Conservation (phyloP, 2,329 filamentous ascomycete species). For the Fusarium ambrosium region DNA sequence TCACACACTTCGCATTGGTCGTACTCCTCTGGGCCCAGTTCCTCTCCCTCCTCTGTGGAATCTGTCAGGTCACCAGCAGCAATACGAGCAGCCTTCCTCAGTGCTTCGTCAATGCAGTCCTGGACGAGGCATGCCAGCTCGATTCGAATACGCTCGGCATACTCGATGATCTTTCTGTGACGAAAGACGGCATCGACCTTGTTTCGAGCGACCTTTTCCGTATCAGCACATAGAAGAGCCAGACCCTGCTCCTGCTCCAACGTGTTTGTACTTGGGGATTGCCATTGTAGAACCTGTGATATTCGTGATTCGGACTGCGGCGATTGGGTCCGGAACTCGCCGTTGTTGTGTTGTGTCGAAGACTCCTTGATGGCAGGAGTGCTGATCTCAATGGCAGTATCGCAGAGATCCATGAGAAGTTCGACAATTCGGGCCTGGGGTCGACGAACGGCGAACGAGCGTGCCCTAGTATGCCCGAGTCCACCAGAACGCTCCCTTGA, state of each 20-base stretch:
- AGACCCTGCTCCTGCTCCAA: slow-evolving; percentile 94
- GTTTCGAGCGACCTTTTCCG: slow-evolving; percentile 83
- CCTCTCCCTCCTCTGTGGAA: slow-evolving; percentile 74
- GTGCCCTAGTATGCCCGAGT: slow-evolving; percentile 82
- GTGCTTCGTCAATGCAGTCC: slow-evolving; percentile 92
- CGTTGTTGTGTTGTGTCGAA: slow-evolving; percentile 70
- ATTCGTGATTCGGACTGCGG: slow-evolving; percentile 96
- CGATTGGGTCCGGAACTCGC: slow-evolving; percentile 91
- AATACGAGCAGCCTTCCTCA: slow-evolving; percentile 90
- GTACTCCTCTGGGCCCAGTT: slow-evolving; percentile 52
- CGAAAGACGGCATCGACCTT: slow-evolving; percentile 96
- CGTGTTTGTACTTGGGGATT: slow-evolving; percentile 91
- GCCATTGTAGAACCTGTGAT: slow-evolving; percentile 95
- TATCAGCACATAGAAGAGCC: slow-evolving; percentile 89
- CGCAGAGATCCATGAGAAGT: slow-evolving; percentile 92
- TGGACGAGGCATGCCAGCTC: slow-evolving; percentile 95
- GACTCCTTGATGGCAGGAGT: slow-evolving; percentile 93
- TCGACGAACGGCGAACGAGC: slow-evolving; percentile 91
- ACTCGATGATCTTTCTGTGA: slow-evolving; percentile 93
- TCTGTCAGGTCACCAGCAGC: slow-evolving; percentile 88
- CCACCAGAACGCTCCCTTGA: slow-evolving; percentile 81
- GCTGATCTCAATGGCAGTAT: slow-evolving; percentile 95
- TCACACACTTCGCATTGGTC: slow-evolving; percentile 47
- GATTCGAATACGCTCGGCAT: slow-evolving; percentile 93
- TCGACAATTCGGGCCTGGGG: slow-evolving; percentile 95